phyloP scores from a whole-genome alignment of 805 yeast species.

The Myxozyma lipomycoides region DNA sequence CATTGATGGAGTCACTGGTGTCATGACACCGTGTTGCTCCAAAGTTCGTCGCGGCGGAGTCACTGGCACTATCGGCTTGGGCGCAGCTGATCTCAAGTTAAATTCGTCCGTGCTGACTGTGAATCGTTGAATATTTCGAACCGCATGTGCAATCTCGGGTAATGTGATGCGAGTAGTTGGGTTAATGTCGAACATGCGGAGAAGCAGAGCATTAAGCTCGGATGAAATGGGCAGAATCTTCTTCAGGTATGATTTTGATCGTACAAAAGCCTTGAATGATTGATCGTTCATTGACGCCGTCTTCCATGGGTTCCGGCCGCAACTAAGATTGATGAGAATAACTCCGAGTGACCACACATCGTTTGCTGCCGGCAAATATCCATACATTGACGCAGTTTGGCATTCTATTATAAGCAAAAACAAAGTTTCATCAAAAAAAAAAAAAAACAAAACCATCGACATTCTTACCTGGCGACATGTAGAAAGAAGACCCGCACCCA shows the following conservation, averaged over 20 bases:
- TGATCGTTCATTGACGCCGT: slow-evolving; percentile 60
- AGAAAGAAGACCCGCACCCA: slow-evolving; percentile 82
- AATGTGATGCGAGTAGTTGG: slow-evolving; percentile 29
- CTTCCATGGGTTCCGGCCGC: slow-evolving; percentile 88
- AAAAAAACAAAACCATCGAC: slow-evolving; percentile 42
- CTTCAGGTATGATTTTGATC: slow-evolving; percentile 51
- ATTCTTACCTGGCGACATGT: slow-evolving; percentile 96
- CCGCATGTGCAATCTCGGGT: slow-evolving; percentile 22
- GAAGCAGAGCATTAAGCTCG: slow-evolving; percentile 54
- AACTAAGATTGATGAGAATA: slow-evolving; percentile 70
- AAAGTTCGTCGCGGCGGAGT: slow-evolving; percentile 10
- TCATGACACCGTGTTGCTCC: slow-evolving; percentile 4
- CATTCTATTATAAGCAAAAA: slow-evolving; percentile 8
- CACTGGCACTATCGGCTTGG: slow-evolving; percentile 1
- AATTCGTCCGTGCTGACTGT: slow-evolving; percentile 23
- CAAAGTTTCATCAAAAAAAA: not conserved
- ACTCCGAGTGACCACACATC: slow-evolving; percentile 84
- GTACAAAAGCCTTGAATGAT: slow-evolving; percentile 61
- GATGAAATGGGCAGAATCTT: slow-evolving; percentile 69
- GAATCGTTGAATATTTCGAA: slow-evolving; percentile 22
- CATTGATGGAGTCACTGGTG: slow-evolving; percentile 16
- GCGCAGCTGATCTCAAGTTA: not conserved
- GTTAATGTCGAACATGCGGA: slow-evolving; percentile 32
- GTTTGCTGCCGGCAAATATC: slow-evolving; percentile 51
- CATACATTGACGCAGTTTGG: slow-evolving; percentile 5